Evolutionary conservation across 2,329 filamentous ascomycete species (phyloP), one percentile per base, ranked within the genome.

Genomic region (Dothideomycetes sp.): DNA sequence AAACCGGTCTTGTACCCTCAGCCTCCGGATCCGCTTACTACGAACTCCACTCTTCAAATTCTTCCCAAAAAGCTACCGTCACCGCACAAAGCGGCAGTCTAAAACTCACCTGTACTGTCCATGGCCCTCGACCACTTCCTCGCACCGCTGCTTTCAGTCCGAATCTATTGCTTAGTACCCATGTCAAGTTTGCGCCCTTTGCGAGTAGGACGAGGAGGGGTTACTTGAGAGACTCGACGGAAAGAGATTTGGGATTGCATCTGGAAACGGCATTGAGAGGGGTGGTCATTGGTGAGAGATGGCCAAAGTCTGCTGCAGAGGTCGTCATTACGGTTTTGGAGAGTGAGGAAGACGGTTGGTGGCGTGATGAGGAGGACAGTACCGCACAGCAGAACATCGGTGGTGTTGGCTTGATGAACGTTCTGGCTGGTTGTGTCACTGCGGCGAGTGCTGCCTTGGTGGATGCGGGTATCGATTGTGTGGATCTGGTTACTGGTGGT

Each of bases 251-350:
- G 2, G 85, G 85, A 10, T 82, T 88, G 9, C 89, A 96, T 59
- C 69, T 98, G 3, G 88, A 96, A 62, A 89, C 86, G 12, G 88
- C 91, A 18, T 70, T 98, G 36, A 76, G 87, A 23, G 89, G 89
- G 1, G 84, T 86, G 6, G 79, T 96, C 36, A 89, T 96, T 55
- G 87, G 86, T 11, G 88, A 95, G 58, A 73, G 89, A 44, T 98
- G 89, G 85, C 91, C 91, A n/a, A 98, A 98, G 69, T 94, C 86
- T 59, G 88, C 86, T 31, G 80, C 94, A n/a, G 91, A 98, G 58
- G 80, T 98, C 28, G 81, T 94, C 13, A 78, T 98, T 34, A 95
- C 87, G 0, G 79, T 98, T 34, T 70, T 98, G 13, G 91, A 98
- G 64, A 89, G 86, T 3, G 91, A 96, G 56, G 85, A 95, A 58